A percentile compares a stretch with the other conserved stretches of the same genome.
Conservation (phyloP, 2,329 filamentous ascomycete genomes). For the Aulographum hederae region DNA sequence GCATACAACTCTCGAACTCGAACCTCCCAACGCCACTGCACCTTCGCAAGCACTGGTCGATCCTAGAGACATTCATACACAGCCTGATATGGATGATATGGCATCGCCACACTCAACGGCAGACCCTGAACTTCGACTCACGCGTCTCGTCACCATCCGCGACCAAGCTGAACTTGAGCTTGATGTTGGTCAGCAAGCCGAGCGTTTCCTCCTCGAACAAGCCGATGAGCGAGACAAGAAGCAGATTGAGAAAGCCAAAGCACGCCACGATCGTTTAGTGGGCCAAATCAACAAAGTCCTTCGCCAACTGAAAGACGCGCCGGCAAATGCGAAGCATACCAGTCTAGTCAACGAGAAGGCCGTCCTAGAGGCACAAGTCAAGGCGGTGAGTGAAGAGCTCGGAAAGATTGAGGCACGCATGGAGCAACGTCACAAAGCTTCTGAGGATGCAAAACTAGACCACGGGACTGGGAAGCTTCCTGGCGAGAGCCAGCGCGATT, state of each 20-base stretch:
- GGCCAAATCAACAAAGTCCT: no score
- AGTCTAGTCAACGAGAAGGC: no score
- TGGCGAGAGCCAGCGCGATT: conserved; percentile 73
- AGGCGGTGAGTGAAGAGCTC: conserved; percentile 51
- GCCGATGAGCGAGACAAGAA: conserved; percentile 46
- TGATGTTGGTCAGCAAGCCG: conserved; percentile 55
- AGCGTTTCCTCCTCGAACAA: conserved; percentile 40
- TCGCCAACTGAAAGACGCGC: no score
- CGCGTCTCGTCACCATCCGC: conserved; percentile 31
- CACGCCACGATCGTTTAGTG: conserved; percentile 23
- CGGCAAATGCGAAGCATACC: conserved; percentile 24
- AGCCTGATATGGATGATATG: no score
- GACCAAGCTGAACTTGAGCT: conserved; percentile 83
- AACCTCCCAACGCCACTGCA: no score
- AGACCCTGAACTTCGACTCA: no score
- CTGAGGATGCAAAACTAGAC: conserved; percentile 21
- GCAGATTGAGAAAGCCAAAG: conserved; percentile 37
- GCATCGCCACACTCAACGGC: no score
- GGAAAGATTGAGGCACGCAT: conserved; percentile 69
- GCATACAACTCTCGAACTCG: no score
- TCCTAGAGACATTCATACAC: no score
- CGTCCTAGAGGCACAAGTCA: conserved; percentile 45
- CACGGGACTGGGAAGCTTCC: conserved; percentile 47
- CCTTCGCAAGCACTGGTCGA: no score
- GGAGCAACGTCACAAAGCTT: conserved; percentile 43